Evolutionary conservation across 352 stramenopile genomes (phyloP).

Genomic region (Phytophthora vignae): DNA sequence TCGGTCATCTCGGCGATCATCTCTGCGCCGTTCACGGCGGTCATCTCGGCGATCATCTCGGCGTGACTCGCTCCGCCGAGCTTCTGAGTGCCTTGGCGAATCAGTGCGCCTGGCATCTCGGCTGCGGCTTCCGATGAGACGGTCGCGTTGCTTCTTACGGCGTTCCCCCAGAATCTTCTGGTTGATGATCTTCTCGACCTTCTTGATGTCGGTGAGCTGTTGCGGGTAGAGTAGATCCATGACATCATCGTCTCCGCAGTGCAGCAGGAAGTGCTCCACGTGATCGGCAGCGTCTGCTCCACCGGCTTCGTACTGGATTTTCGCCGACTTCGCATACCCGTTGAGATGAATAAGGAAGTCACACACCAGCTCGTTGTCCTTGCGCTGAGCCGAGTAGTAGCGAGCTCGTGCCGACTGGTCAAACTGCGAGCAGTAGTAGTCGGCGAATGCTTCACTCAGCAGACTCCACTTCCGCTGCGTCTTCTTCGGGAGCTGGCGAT

Average conservation of each 20-base stretch:
- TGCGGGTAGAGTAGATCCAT: neutral
- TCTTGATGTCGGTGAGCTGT: neutral
- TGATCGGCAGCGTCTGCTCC: neutral
- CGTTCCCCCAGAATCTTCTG: neutral
- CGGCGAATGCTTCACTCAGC: neutral
- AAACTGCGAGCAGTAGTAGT: neutral
- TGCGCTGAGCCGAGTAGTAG: neutral
- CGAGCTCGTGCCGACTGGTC: neutral
- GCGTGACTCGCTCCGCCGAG: neutral
- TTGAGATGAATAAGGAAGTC: neutral
- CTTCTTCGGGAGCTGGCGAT: no score
- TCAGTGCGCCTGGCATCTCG: neutral
- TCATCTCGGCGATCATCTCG: neutral
- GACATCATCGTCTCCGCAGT: neutral
- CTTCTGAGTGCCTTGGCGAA: neutral
- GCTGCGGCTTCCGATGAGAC: neutral
- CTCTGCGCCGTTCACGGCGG: neutral
- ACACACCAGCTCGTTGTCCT: neutral
- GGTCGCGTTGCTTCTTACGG: neutral
- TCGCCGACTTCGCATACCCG: neutral
- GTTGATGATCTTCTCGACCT: neutral
- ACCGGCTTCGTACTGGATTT: neutral
- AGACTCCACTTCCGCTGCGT: no score
- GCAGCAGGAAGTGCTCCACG: neutral
- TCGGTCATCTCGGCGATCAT: neutral